Evolutionary conservation across 257 asterid genomes (phyloP), one percentile per base, ranked within the genome.

Genomic region (Thymus quinquecostatus): DNA sequence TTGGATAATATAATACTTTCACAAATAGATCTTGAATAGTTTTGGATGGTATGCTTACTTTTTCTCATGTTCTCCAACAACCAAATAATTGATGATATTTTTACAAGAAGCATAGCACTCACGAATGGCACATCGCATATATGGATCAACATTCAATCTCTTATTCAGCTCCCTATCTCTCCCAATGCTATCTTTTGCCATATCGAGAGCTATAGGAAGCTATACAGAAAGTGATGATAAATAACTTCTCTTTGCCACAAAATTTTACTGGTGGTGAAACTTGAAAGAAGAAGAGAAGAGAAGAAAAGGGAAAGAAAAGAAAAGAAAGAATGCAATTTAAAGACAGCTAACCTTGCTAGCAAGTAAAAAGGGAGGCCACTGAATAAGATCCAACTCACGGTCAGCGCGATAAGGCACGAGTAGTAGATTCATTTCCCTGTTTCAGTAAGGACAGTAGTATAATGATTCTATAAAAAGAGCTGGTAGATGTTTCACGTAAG

Each of bases 281-380:
- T 14, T n/a, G 2, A 44, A 11, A 43, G 8, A 34, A 36, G 21
- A 21, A 21, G 21, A 21, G 21, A 8, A n/a, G 48, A 40, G 10
- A 21, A 45, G n/a, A 30, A 47, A 47, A 21, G 21, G 21, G 21
- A 21, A 21, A 21, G 8, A 34, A 36, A 8, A n/a, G 48, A 40
- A 27, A 21, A 45, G n/a, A 30, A 47, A 47, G 6, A 12, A 30
- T 4, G 63, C 64, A 78, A 60, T 66, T 62, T 10, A 56, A 43
- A 69, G 77, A 55, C 33, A 0, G 36, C 66, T 8, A 40, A 33
- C 99, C 98, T 89, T 94, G 92, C 97, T 94, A 65, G 99, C 99
- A 73, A 94, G 84, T 72, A 94, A 76, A 88, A 94, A 94, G 1
- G 99, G 99, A 83, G 99, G 99, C 99, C 99, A 94, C 78, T 90